Conservation (phyloP, 208 protist species). For the Leptomonas pyrrhocoris region DNA sequence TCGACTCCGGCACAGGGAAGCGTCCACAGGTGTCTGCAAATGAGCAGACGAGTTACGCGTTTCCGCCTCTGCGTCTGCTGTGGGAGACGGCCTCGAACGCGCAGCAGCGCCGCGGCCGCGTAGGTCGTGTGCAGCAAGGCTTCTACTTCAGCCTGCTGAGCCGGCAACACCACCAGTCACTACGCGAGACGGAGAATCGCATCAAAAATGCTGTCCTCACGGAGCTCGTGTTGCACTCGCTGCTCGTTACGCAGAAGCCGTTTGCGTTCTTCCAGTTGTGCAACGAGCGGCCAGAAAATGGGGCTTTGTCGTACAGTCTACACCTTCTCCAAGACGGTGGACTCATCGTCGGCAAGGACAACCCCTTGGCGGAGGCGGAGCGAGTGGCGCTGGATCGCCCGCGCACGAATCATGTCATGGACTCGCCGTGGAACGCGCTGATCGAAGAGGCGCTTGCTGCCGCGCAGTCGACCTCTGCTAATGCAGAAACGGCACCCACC, state of each 20-base stretch:
- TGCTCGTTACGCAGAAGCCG: slow-evolving; percentile 70
- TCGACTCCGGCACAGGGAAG: slow-evolving; percentile 93
- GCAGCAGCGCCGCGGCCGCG: slow-evolving; percentile 76
- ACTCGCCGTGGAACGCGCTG: slow-evolving; percentile 50
- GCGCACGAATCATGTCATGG: slow-evolving; percentile 33
- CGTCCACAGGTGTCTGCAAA: slow-evolving; percentile 58
- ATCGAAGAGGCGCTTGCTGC: slow-evolving; percentile 34
- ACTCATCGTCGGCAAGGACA: slow-evolving; percentile 51
- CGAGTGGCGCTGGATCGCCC: slow-evolving; percentile 28
- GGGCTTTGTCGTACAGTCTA: slow-evolving; percentile 63
- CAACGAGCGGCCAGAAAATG: slow-evolving; percentile 61
- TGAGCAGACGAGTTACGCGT: slow-evolving; percentile 61
- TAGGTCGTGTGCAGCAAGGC: slow-evolving; percentile 85
- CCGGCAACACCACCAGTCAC: slow-evolving; percentile 36
- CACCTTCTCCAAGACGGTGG: slow-evolving; percentile 68
- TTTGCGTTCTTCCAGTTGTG: slow-evolving; percentile 71
- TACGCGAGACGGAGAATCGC: slow-evolving; percentile 45
- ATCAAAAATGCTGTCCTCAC: slow-evolving; percentile 74
- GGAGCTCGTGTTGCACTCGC: slow-evolving; percentile 76
- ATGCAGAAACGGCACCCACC: not conserved
- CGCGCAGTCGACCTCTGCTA: not conserved
- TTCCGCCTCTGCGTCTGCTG: slow-evolving; percentile 76
- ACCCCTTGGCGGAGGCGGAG: slow-evolving; percentile 47
- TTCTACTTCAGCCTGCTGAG: slow-evolving; percentile 87
- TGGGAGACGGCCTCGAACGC: slow-evolving; percentile 73